Evolutionary conservation across 768 basidiomycete genomes (phyloP).

Genomic region (Boletus fagicola): DNA sequence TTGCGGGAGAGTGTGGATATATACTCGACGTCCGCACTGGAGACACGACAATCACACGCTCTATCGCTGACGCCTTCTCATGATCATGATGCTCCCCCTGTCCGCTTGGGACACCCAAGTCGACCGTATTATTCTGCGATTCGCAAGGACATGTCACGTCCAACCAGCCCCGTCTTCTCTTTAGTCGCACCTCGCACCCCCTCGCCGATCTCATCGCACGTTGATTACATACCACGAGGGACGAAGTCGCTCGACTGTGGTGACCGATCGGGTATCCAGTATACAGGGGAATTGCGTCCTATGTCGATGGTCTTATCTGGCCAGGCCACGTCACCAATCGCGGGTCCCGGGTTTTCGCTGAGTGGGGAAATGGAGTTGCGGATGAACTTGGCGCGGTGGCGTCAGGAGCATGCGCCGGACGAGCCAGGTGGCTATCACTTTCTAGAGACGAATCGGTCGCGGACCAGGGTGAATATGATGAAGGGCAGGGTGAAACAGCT

Average conservation of each 20-base stretch:
- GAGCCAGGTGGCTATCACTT: slow-evolving; percentile 33
- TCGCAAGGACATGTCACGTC: slow-evolving; percentile 46
- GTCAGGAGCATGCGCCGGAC: slow-evolving; percentile 30
- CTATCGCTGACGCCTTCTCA: slow-evolving; percentile 22
- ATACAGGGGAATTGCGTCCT: slow-evolving; percentile 23
- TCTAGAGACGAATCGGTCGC: slow-evolving; percentile 26
- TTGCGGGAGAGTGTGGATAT: slow-evolving; percentile 23
- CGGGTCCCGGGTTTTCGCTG: slow-evolving; percentile 47
- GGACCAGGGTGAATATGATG: slow-evolving; percentile 21
- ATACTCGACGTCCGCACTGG: slow-evolving; percentile 15
- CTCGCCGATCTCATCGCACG: slow-evolving; percentile 25
- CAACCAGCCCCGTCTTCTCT: slow-evolving; percentile 35
- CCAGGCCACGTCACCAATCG: slow-evolving; percentile 16
- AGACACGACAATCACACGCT: slow-evolving; percentile 20
- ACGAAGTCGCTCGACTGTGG: slow-evolving; percentile 35
- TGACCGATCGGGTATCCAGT: slow-evolving; percentile 20
- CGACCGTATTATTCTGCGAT: slow-evolving; percentile 58
- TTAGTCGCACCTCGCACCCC: slow-evolving; percentile 26
- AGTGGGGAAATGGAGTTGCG: slow-evolving; percentile 60
- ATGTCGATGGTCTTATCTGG: slow-evolving; percentile 30
- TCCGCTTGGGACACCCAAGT: slow-evolving; percentile 49
- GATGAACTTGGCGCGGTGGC: slow-evolving; percentile 49
- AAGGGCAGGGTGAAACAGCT: slow-evolving; percentile 30
- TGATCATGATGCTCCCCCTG: slow-evolving; percentile 23
- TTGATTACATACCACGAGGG: slow-evolving; percentile 26